Evolutionary conservation across 2,329 filamentous ascomycete genomes (phyloP).

Genomic region (Nemania serpens): DNA sequence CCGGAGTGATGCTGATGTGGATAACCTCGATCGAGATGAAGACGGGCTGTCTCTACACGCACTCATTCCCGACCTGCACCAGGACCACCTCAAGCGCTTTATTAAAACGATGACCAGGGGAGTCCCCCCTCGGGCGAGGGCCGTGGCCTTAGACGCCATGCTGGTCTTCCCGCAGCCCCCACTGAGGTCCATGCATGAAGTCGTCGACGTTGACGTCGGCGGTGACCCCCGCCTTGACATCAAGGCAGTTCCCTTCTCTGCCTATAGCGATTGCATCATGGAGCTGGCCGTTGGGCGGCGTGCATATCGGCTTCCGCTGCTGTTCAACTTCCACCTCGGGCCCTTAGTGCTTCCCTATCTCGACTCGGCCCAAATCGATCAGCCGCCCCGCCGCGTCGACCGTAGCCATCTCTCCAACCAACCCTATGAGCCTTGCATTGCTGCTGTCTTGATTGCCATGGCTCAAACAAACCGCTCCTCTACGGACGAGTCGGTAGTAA

Average conservation of each 20-base stretch:
- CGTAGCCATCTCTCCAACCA: not conserved
- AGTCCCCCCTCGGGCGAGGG: not conserved
- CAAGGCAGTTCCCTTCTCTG: not conserved
- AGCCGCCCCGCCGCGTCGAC: not conserved
- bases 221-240: not conserved
- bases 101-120: not conserved
- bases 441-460: constrained; percentile 10
- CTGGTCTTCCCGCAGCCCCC: not conserved
- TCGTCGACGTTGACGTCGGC: not conserved
- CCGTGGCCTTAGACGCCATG: not conserved
- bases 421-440: constrained; percentile 39
- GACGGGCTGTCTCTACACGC: constrained; percentile 1
- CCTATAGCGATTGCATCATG: not conserved
- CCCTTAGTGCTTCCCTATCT: not conserved
- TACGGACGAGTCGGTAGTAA: no score
- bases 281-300: not conserved
- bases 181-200: not conserved
- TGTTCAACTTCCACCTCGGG: not conserved
- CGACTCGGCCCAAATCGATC: not conserved
- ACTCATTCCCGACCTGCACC: constrained; percentile 3
- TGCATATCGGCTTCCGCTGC: not conserved
- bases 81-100: not conserved
- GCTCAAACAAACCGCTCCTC: not conserved
- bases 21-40: no score
- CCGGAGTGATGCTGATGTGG: not conserved